Conservation (phyloP, 2,329 filamentous ascomycete genomes). For the Exophiala sp. region DNA sequence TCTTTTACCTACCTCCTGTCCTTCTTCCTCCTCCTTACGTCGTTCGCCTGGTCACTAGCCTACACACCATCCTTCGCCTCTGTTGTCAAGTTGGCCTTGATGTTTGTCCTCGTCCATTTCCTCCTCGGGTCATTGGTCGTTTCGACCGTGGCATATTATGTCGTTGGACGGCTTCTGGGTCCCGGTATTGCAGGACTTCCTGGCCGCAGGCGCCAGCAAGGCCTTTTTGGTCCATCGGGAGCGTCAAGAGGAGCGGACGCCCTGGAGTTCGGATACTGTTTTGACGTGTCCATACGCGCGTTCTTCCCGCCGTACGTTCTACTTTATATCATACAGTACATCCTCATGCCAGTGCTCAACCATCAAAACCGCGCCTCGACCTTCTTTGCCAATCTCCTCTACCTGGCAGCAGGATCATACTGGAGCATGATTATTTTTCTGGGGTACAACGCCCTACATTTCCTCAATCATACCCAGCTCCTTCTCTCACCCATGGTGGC, state of each 20-base stretch:
- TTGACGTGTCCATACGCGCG: conserved; percentile 62
- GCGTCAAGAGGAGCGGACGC: conserved; percentile 46
- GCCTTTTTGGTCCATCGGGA: conserved; percentile 53
- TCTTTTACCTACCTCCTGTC: conserved; percentile 65
- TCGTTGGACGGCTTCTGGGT: conserved; percentile 57
- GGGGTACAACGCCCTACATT: conserved; percentile 63
- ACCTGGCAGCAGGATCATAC: conserved; percentile 59
- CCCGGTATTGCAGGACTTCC: conserved; percentile 44
- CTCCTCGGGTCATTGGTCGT: conserved; percentile 54
- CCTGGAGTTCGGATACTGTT: conserved; percentile 65
- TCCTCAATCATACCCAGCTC: conserved; percentile 61
- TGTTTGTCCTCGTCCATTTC: conserved; percentile 54
- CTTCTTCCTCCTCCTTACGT: conserved; percentile 56
- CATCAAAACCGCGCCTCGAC: conserved; percentile 41
- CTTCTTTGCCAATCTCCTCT: conserved; percentile 60
- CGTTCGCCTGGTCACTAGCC: conserved; percentile 54
- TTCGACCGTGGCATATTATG: conserved; percentile 58
- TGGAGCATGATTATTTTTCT: conserved; percentile 65
- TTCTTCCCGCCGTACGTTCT: conserved; percentile 64
- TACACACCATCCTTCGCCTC: conserved; percentile 45
- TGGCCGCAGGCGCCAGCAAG: conserved; percentile 46
- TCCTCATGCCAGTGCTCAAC: conserved; percentile 56
- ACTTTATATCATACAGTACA: conserved; percentile 61
- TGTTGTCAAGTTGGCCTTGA: conserved; percentile 44
- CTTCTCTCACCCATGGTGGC: conserved; percentile 57